These are phyloP conservation scores for Hericium alpestre DNA, from an alignment of 768 basidiomycete species.

Conservation along the genomic window DNA sequence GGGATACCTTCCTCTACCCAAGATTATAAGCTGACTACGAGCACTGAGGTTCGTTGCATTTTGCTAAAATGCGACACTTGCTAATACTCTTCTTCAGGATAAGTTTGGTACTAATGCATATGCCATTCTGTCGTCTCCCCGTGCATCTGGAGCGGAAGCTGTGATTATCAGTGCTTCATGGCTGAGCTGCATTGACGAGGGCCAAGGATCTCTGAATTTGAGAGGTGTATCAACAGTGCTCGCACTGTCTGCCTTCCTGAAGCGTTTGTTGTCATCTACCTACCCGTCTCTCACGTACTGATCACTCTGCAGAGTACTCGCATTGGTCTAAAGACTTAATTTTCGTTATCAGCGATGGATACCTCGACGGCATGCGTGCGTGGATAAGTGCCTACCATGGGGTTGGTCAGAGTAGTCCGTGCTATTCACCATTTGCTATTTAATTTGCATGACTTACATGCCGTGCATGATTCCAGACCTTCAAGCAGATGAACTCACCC, in stretches of 20 bases:
- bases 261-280: conserved; percentile 39
- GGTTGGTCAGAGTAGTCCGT: conserved; percentile 50
- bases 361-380: conserved; percentile 86
- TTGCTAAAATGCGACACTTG: neutral
- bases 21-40: conserved; percentile 46
- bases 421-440: neutral
- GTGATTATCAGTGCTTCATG: conserved; percentile 89
- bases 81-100: conserved; percentile 24
- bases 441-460: neutral
- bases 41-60: conserved; percentile 35
- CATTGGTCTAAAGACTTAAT: conserved; percentile 94
- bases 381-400: conserved; percentile 84
- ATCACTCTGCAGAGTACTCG: conserved; percentile 49
- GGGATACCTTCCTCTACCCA: conserved; percentile 68
- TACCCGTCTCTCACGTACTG: neutral
- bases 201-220: conserved; percentile 44
- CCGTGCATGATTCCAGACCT: conserved; percentile 37
- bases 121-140: conserved; percentile 70
- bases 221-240: conserved; percentile 82
- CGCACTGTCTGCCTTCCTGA: conserved; percentile 73
- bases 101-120: conserved; percentile 71
- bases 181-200: conserved; percentile 54
- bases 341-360: conserved; percentile 80
- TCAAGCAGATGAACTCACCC: conserved; percentile 44
- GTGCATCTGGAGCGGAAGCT: conserved; percentile 88